Conservation (phyloP, 2,329 filamentous ascomycete genomes). For the Mycosphaerella arachidis region DNA sequence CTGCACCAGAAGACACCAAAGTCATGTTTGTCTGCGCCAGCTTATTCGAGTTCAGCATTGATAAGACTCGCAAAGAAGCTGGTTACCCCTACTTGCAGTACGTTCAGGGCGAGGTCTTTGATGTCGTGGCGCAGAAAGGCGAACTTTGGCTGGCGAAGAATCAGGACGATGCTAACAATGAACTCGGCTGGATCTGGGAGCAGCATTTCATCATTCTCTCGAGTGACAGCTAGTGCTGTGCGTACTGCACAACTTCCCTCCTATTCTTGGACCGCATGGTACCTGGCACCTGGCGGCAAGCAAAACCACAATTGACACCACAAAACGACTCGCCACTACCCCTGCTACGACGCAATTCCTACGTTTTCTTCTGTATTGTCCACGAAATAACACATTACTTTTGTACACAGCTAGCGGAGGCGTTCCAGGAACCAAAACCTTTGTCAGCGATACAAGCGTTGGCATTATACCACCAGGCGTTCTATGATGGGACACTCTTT, state of each 20-base stretch:
- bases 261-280: not conserved
- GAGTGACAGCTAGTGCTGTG: slow-evolving; percentile 11
- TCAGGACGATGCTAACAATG: slow-evolving; percentile 76
- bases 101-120: slow-evolving; percentile 73
- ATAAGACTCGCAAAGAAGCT: slow-evolving; percentile 82
- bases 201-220: slow-evolving; percentile 69
- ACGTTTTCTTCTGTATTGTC: slow-evolving; percentile 1
- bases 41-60: slow-evolving; percentile 95
- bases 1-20: slow-evolving; percentile 28
- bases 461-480: not conserved
- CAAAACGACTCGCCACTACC: not conserved
- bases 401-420: slow-evolving; percentile 7
- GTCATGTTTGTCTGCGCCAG: slow-evolving; percentile 89
- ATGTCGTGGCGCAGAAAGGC: slow-evolving; percentile 87
- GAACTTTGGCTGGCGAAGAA: slow-evolving; percentile 97
- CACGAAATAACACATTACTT: slow-evolving; percentile 4
- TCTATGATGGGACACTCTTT: slow-evolving; percentile 1
- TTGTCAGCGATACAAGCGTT: not conserved
- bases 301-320: not conserved
- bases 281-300: not conserved
- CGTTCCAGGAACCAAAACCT: not conserved
- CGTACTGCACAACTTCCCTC: not conserved
- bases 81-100: slow-evolving; percentile 96
- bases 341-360: not conserved
- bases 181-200: slow-evolving; percentile 97